Conservation (phyloP, 169 alveolate genomes). For the Plasmodium sp. region DNA sequence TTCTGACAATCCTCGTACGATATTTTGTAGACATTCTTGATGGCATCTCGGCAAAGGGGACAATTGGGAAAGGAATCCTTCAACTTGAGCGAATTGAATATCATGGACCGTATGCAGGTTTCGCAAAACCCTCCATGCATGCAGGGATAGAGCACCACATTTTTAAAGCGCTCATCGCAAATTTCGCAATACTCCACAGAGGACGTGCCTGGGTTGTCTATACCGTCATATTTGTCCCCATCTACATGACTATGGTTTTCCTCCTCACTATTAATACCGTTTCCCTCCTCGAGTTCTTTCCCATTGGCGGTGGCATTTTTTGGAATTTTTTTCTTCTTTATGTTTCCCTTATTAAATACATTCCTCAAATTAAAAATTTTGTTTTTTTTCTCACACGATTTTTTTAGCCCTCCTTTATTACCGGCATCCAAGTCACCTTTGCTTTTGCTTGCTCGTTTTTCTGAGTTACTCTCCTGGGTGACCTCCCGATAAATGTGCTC, state of each 20-base stretch:
- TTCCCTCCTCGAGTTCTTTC: background rate
- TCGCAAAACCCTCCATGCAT: constrained; percentile 77
- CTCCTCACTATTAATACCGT: background rate
- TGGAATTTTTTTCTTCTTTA: background rate
- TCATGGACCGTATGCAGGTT: constrained; percentile 58
- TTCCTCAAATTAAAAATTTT: constrained; percentile 28
- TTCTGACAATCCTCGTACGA: constrained; percentile 31
- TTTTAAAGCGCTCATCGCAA: constrained; percentile 69
- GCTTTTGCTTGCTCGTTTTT: background rate
- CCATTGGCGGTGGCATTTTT: background rate
- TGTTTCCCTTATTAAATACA: constrained; percentile 11
- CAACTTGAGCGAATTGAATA: constrained; percentile 31
- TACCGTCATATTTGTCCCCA: background rate
- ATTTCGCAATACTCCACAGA: constrained; percentile 69
- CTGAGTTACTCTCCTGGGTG: background rate
- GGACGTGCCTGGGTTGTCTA: background rate
- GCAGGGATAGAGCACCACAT: constrained; percentile 70
- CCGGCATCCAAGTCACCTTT: background rate
- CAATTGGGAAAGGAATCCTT: constrained; percentile 48
- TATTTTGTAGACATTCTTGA: constrained; percentile 67
- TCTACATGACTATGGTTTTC: background rate
- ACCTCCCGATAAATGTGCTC: constrained; percentile 59
- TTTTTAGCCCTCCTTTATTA: background rate
- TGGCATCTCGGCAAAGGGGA: constrained; percentile 60
- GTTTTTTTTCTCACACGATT: background rate